Conservation (phyloP, 805 yeast species). For the Metschnikowia bowlesiae region DNA sequence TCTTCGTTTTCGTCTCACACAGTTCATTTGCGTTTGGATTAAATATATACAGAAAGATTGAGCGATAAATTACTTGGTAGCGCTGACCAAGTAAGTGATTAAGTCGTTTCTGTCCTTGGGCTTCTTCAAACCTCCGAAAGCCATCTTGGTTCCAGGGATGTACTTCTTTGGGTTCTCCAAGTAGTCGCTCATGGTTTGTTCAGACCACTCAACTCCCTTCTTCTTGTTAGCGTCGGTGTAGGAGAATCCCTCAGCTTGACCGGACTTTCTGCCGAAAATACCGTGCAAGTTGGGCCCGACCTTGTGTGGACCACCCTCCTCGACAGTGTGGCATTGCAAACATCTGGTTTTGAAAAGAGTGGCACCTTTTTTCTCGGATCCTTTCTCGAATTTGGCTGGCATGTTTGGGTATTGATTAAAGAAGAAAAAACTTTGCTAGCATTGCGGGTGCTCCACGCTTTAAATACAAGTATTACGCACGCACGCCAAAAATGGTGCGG, state of each 20-base stretch:
- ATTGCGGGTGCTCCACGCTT: constrained; percentile 4
- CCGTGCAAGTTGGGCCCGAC: constrained; percentile 99
- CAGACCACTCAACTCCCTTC: constrained; percentile 86
- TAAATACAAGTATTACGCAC: constrained; percentile 10
- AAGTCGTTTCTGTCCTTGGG: constrained; percentile 98
- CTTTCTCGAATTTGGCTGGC: constrained; percentile 46
- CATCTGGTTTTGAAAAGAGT: constrained; percentile 98
- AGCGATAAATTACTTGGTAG: constrained; percentile 32
- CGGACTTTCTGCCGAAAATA: constrained; percentile 87
- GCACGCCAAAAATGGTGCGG: constrained; percentile 15
- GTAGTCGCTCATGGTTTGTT: constrained; percentile 88
- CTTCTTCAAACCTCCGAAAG: constrained; percentile 99
- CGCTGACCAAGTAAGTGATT: constrained; percentile 69
- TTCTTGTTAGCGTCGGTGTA: constrained; percentile 98
- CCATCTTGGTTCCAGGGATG: constrained; percentile 99
- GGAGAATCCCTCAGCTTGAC: constrained; percentile 87
- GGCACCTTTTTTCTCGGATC: constrained; percentile 78
- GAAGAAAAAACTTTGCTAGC: background rate
- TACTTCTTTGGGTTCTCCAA: constrained; percentile 99
- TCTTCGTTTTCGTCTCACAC: background rate
- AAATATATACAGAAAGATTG: constrained; percentile 13
- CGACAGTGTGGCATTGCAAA: constrained; percentile 97
- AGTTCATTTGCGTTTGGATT: background rate
- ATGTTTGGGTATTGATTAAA: constrained; percentile 17
- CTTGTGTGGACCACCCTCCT: constrained; percentile 94